Conservation (phyloP, 352 stramenopile species). For the Pythium brachiatum region DNA sequence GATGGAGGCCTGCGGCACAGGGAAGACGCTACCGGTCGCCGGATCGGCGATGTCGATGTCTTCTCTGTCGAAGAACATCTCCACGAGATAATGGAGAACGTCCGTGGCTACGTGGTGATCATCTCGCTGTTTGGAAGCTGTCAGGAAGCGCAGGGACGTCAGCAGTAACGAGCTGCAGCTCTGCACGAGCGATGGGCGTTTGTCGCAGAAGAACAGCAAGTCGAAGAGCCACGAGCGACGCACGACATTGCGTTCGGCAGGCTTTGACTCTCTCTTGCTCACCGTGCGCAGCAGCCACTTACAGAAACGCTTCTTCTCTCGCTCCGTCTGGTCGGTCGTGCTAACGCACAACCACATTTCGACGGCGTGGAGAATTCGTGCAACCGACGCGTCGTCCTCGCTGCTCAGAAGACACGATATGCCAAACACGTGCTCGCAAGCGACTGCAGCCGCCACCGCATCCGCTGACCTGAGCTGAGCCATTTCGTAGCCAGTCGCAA, state of each 20-base stretch:
- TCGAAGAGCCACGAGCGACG: constrained; percentile 65
- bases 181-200: constrained; percentile 24
- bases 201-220: constrained; percentile 41
- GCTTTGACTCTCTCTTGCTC: background rate
- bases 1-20: constrained; percentile 15
- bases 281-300: constrained; percentile 17
- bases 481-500: background rate
- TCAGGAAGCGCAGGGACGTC: constrained; percentile 16
- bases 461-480: background rate
- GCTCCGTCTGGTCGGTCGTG: background rate
- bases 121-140: constrained; percentile 8
- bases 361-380: background rate
- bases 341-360: constrained; percentile 9
- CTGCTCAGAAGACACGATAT: constrained; percentile 13
- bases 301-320: background rate
- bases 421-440: constrained; percentile 23
- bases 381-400: constrained; percentile 12
- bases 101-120: background rate
- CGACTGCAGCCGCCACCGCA: constrained; percentile 1
- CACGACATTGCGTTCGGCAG: background rate
- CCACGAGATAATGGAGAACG: constrained; percentile 13
- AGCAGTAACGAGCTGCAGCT: constrained; percentile 33
- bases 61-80: constrained; percentile 30
- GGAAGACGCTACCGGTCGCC: constrained; percentile 10
- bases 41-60: constrained; percentile 25